Conservation (phyloP, 208 protist genomes). For the Tritrichomonas musculus region DNA sequence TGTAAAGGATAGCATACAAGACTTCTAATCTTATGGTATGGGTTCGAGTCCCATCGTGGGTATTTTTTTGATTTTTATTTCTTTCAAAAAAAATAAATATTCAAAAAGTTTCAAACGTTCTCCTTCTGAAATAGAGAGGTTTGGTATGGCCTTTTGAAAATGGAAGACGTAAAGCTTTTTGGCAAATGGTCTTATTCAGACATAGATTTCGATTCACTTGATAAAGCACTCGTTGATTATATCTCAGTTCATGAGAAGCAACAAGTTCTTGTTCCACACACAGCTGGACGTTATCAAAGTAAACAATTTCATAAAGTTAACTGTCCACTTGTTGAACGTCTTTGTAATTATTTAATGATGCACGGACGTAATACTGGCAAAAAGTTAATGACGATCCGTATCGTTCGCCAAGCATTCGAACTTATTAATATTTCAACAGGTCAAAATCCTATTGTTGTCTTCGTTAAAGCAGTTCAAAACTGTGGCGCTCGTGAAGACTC, state of each 20-base stretch:
- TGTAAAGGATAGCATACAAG: too few relatives aligned
- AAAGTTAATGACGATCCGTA: constrained; percentile 96
- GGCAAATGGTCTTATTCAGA: constrained; percentile 62
- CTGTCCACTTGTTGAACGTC: constrained; percentile 81
- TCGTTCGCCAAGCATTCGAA: constrained; percentile 96
- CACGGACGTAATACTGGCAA: constrained; percentile 96
- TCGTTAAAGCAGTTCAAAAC: constrained; percentile 95
- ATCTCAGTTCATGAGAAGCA: constrained; percentile 78
- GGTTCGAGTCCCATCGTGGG: too few relatives aligned
- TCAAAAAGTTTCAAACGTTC: too few relatives aligned
- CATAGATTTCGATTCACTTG: constrained; percentile 50
- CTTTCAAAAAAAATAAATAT: too few relatives aligned
- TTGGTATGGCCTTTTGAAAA: constrained; percentile 11
- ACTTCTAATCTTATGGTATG: too few relatives aligned
- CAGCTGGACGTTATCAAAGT: constrained; percentile 85
- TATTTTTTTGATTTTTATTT: too few relatives aligned
- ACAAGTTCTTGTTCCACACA: constrained; percentile 89
- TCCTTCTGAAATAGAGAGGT: too few relatives aligned
- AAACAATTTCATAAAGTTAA: constrained; percentile 97
- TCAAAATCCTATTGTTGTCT: constrained; percentile 81
- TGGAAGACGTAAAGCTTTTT: constrained; percentile 63
- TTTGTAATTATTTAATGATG: constrained; percentile 48
- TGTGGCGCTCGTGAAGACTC: constrained; percentile 98
- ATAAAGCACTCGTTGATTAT: constrained; percentile 78
- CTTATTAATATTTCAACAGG: constrained; percentile 97